Base-by-base conservation (phyloP, 768 basidiomycete genomes). In the Psilocybe tampanensis region DNA sequence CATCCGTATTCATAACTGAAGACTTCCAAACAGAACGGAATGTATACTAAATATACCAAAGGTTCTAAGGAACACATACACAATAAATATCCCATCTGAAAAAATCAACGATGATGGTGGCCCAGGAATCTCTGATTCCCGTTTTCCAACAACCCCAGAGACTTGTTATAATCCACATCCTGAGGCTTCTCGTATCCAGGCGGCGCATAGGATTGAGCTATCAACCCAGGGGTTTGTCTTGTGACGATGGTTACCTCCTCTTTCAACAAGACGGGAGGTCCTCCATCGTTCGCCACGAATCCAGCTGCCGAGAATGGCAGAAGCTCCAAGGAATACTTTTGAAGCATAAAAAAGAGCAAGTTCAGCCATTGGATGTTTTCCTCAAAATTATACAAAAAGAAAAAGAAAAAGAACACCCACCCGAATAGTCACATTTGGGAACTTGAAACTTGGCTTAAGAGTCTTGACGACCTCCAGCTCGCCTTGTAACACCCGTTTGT, bases 101-200 rank as follows among this genome's bases (percentile, higher is more conserved):
- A 18, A 45, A 5, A 33, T 48, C 17, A 48, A 32, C 47, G 47
- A 48, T 59, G 58, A 33, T 59, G 58, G 64, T 62, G 59, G 17
- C 47, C 54, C 55, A 61, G 54, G 32, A 81, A 85, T 61, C 79
- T 71, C 62, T 84, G 82, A 64, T 85, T 83, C 13, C 82, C 80
- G 61, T 82, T 84, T 63, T 83, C 81, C 61, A 83, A 66, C 34
- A 81, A 75, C 13, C 81, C 83, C 29, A 82, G 70, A 11, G 78
- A 75, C 34, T 74, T 78, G 60, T 81, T 82, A 64, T 82, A 84
- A 63, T 86, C 77, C 19, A 70, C 73, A 36, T 69, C 73, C 45
- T 73, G 66, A 13, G 74, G 69, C 42, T 73, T 70, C 47, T 73
- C 72, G 55, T 84, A 85, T 19, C 80, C 80, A 9, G 83, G 83